Conservation (phyloP, 2,329 filamentous ascomycete species). For the Trichoderma sp. region DNA sequence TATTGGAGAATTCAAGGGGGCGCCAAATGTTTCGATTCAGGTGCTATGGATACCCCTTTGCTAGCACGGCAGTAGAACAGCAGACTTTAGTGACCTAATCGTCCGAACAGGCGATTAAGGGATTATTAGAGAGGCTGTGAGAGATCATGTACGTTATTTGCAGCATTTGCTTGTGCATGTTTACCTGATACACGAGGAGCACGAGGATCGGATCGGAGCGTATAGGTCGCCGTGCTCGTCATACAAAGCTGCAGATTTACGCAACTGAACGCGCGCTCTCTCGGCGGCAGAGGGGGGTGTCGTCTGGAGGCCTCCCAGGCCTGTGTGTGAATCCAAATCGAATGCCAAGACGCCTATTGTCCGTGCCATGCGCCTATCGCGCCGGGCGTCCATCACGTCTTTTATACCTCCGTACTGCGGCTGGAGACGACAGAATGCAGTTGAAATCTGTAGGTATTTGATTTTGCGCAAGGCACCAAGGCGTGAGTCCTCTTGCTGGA, state of each 20-base stretch:
- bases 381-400: not conserved
- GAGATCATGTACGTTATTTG: not conserved
- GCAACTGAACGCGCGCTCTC: not conserved
- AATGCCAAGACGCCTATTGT: slow-evolving; percentile 3
- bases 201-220: not conserved
- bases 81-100: not conserved
- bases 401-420: not conserved
- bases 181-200: not conserved
- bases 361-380: slow-evolving; percentile 16
- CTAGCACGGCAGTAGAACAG: not conserved
- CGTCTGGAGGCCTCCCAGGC: slow-evolving; percentile 22
- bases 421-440: not conserved
- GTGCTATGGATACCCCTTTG: not conserved
- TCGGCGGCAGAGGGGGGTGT: not conserved
- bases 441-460: not conserved
- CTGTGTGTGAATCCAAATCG: not conserved
- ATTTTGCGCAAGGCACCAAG: not conserved
- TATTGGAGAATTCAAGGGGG: slow-evolving; percentile 3
- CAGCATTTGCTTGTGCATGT: not conserved
- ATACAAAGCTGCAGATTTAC: not conserved
- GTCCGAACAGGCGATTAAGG: not conserved
- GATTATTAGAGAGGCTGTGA: not conserved
- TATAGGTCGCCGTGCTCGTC: not conserved
- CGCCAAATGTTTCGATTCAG: not conserved
- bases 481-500: not conserved